Base-by-base conservation (phyloP, 2,329 filamentous ascomycete species). In the Fusarium xyrophilum region DNA sequence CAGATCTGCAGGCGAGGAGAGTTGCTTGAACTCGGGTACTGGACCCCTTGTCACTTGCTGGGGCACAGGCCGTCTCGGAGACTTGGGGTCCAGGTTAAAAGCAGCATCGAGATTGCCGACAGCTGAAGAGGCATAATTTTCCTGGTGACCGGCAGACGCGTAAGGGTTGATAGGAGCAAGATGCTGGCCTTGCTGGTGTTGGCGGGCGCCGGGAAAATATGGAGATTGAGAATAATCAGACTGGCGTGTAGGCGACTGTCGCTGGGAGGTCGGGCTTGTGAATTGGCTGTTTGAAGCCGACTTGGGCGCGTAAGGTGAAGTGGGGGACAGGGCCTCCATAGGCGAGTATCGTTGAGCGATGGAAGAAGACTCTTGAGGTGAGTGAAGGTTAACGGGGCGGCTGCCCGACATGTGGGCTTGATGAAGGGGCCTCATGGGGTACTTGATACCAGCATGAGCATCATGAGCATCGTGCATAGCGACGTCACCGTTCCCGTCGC, bases 331-430 rank as follows among this genome's bases (percentile, higher is more conserved):
- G 19, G 89, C 87, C 78, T 97, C 95, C 94, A 97, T 97, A 68
- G 95, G 96, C 47, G 95, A 98, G 81, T 98, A 98, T 76, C 94
- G 89, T 78, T 96, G 92, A 63, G 93, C 92, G 60, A 93, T 93
- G 52, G 92, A 86, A 43, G 93, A 96, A 62, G 92, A 89, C 75
- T 89, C 79, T 58, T 78, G 89, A 52, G 90, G 83, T 47, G 91
- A 91, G 78, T 95, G 91, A 73, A 93, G 88, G 66, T 87, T 93
- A 63, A 88, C 73, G 42, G 82, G 70, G 70, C 80, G 80, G 69
- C 81, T 77, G 57, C 79, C 79, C 30, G 86, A 88, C 63, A 87
- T 83, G 72, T 95, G 89, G 75, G 93, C 88, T 77, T 93, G 90
- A 76, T 93, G 91, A 78, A 88, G 88, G 43, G 92, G 88, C 71